Evolutionary conservation across 192 early-diverging fungal species (phyloP), one percentile per base, ranked within the genome.

Genomic region (Entomortierella beljakovae): DNA sequence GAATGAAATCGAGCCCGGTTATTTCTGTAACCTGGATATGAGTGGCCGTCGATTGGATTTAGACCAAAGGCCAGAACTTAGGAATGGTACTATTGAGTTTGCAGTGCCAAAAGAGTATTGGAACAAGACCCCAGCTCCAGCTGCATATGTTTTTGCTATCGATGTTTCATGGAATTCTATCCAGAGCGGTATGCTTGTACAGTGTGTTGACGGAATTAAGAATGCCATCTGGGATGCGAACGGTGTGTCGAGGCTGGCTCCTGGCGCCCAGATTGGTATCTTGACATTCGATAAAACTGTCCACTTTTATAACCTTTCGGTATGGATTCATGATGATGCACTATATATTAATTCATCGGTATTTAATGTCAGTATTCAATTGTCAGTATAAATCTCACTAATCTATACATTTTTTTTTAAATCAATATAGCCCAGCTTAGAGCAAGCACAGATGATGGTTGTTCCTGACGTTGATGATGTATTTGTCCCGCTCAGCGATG

Each of bases 1-100:
- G 56, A 99, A 95, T 77, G 88, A 91, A 75, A 92, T 98, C 22
- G 91, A 95, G 9, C 83, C 91, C 11, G 92, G 96, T 53, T 96
- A 98, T 83, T 98, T 97, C 71, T 92, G 91, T 79, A 96, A 96
- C 81, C 81, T 98, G 49, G 98, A 99, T 77, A 95, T 98, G 94
- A 89, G 69, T 35, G 96, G 96, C 16, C 83, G 92, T 29, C 91
- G 97, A 16, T 85, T 93, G 63, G 98, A 99, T 83, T 57, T 90
- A 20, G 90, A 92, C 28, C 82, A 89, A 66, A 89, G 96, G 22
- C 97, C 97, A 9, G 98, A 99, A 83, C 87, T 99, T 37, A 83
- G 88, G 32, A 88, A 88, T 62, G 98, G 97, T n/a, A 88, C 93
- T 0, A 90, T 98, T 26, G 98, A 99, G 70, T 98, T 95, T 84